These are phyloP conservation scores for Magnaporthiopsis incrustans DNA, from an alignment of 2,329 filamentous ascomycete species.

Conservation along the genomic window DNA sequence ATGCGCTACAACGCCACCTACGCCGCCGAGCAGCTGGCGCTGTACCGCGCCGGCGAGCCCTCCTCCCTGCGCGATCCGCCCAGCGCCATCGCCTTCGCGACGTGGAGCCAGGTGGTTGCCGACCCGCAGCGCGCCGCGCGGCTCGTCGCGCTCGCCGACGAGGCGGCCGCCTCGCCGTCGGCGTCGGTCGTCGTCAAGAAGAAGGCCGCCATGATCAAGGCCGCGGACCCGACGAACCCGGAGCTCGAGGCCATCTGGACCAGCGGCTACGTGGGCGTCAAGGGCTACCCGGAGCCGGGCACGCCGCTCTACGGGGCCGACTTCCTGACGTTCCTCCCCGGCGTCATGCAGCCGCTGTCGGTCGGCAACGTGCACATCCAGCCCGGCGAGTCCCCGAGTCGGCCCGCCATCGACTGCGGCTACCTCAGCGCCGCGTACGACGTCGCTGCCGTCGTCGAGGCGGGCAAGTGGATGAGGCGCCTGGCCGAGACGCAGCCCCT, in stretches of 20 bases:
- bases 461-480: constrained; percentile 21
- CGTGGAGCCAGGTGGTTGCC: background rate
- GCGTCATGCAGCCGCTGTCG: constrained; percentile 23
- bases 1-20: background rate
- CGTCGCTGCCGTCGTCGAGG: constrained; percentile 15
- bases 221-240: constrained; percentile 26
- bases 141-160: background rate
- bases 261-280: background rate
- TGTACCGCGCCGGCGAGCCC: background rate
- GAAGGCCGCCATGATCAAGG: constrained; percentile 19
- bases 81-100: background rate
- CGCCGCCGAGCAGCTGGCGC: background rate
- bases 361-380: constrained; percentile 25
- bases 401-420: constrained; percentile 22
- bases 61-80: background rate
- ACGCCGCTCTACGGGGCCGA: constrained; percentile 14
- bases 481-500: constrained; percentile 24
- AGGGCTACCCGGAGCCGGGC: background rate
- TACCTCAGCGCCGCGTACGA: constrained; percentile 23
- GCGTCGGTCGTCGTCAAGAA: background rate
- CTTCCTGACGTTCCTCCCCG: constrained; percentile 21
- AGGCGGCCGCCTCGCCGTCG: background rate
- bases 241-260: constrained; percentile 27
- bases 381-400: constrained; percentile 24
- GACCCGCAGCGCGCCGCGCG: background rate